Evolutionary conservation across 2,329 filamentous ascomycete genomes (phyloP).

Genomic region (Alternaria sp.): DNA sequence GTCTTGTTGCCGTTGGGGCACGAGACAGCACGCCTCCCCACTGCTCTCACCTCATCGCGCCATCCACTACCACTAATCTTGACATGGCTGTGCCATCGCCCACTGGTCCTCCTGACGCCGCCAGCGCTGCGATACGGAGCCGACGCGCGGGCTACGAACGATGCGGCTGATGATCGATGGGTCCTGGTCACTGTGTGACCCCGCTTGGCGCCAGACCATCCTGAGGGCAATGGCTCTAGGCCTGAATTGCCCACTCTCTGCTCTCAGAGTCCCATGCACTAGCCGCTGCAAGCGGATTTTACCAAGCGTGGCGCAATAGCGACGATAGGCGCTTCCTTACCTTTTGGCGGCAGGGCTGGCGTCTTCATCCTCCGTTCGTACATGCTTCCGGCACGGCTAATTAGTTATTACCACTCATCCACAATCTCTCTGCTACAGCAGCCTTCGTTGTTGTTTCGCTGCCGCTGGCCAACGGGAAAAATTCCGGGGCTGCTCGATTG

Average conservation of each 20-base stretch:
- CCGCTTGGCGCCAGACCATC: slow-evolving; percentile 50
- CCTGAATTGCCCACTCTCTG: slow-evolving; percentile 44
- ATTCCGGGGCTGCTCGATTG: slow-evolving; percentile 9
- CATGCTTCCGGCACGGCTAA: slow-evolving; percentile 47
- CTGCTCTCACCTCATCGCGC: slow-evolving; percentile 31
- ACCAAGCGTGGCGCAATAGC: slow-evolving; percentile 45
- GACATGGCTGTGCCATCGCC: slow-evolving; percentile 12
- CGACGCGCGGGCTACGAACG: slow-evolving; percentile 32
- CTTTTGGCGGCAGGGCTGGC: slow-evolving; percentile 44
- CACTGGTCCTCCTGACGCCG: slow-evolving; percentile 28
- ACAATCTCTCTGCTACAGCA: slow-evolving; percentile 22
- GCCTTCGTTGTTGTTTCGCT: slow-evolving; percentile 21
- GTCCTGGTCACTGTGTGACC: slow-evolving; percentile 45
- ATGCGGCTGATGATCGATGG: slow-evolving; percentile 53
- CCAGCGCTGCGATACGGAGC: slow-evolving; percentile 29
- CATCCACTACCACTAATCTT: slow-evolving; percentile 16
- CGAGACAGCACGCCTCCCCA: slow-evolving; percentile 33
- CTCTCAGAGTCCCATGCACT: slow-evolving; percentile 39
- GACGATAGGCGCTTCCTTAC: slow-evolving; percentile 40
- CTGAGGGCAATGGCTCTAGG: slow-evolving; percentile 50
- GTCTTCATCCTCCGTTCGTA: slow-evolving; percentile 25
- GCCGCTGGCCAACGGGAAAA: slow-evolving; percentile 33
- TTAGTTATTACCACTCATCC: slow-evolving; percentile 39
- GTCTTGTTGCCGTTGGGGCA: slow-evolving; percentile 32
- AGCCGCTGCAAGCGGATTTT: slow-evolving; percentile 51